These are phyloP conservation scores for Yamadazyma paraphyllophila DNA, from an alignment of 805 yeast genomes.

Conservation along the genomic window DNA sequence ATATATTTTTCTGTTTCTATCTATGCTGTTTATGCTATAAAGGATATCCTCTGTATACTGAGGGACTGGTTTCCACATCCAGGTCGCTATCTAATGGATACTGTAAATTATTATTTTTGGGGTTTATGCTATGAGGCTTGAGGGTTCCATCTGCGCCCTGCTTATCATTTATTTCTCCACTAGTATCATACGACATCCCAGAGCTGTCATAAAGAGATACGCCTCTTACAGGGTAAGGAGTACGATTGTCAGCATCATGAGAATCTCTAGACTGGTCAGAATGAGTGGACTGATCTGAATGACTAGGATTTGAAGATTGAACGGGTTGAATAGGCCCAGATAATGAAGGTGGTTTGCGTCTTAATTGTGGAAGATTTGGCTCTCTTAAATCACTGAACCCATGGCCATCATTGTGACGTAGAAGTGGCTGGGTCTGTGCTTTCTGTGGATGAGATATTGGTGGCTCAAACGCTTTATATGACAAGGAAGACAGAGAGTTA, in stretches of 20 bases:
- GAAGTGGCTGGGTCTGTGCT: conserved; percentile 4
- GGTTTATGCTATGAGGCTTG: too few species aligned
- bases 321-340: not conserved
- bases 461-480: not conserved
- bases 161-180: too few species aligned
- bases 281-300: not conserved
- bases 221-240: conserved; percentile 35
- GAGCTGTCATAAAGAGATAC: conserved; percentile 21
- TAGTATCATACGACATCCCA: not conserved
- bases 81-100: not conserved
- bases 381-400: not conserved
- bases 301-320: not conserved
- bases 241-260: not conserved
- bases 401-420: not conserved
- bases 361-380: not conserved
- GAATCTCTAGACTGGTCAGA: not conserved
- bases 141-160: too few species aligned
- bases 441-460: not conserved
- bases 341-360: not conserved
- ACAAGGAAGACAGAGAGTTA: conserved; percentile 5
- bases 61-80: not conserved
- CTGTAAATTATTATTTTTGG: not conserved
- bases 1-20: too few species aligned
- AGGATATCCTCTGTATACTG: conserved; percentile 11
- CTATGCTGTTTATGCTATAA: not conserved